These are phyloP conservation scores for Fraxinus americana DNA, from an alignment of 257 asterid species.

Conservation along the genomic window DNA sequence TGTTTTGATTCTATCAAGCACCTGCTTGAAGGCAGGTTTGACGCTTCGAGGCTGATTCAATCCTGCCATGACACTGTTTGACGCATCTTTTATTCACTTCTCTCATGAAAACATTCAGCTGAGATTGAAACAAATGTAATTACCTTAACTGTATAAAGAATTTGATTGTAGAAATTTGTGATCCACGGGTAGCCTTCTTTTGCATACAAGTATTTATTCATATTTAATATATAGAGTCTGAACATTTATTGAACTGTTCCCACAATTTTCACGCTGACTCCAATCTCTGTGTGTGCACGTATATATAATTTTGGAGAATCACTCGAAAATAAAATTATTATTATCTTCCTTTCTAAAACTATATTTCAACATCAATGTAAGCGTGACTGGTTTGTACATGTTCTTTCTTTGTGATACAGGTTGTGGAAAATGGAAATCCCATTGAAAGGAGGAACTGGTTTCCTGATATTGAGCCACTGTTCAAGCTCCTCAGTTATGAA, in stretches of 20 bases:
- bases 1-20: not conserved
- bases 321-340: not conserved
- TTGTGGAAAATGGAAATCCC: constrained; percentile 81
- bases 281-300: not conserved
- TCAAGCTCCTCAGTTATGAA: constrained; percentile 95
- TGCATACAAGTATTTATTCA: not conserved
- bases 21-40: not conserved
- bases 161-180: not conserved
- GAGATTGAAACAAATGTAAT: not conserved
- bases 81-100: not conserved
- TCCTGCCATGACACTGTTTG: not conserved
- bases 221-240: not conserved
- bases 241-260: not conserved
- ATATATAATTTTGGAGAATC: not conserved
- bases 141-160: not conserved
- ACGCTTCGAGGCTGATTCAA: not conserved
- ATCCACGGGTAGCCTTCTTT: not conserved
- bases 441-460: constrained; percentile 89
- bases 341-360: not conserved
- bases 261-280: not conserved
- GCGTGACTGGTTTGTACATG: not conserved
- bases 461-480: constrained; percentile 90
- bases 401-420: constrained; percentile 47
- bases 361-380: not conserved
- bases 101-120: not conserved